A percentile compares a stretch with the other conserved stretches of the same genome.
Conservation (phyloP, 1,139 yeast species). For the Pneumocystis sp. region DNA sequence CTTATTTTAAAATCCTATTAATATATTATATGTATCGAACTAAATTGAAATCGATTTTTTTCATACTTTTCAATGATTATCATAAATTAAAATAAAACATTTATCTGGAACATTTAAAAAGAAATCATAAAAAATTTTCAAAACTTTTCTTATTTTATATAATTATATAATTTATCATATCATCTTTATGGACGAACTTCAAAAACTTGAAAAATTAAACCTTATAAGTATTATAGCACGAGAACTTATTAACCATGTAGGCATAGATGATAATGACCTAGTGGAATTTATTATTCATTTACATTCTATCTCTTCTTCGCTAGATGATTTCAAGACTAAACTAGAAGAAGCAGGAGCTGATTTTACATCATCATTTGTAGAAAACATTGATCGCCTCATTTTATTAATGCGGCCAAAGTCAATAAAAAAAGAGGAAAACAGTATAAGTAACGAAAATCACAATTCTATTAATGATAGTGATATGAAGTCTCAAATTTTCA, state of each 20-base stretch:
- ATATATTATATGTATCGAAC: no score
- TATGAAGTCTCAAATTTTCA: constrained; percentile 9
- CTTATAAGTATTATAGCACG: not conserved
- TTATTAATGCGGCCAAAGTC: constrained; percentile 22
- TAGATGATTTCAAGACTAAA: constrained; percentile 29
- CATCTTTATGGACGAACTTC: not conserved
- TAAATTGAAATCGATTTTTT: not conserved
- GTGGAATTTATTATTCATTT: constrained; percentile 44
- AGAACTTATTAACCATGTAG: constrained; percentile 8
- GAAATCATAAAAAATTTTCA: not conserved
- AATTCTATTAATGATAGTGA: not conserved
- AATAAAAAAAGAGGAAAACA: constrained; percentile 5
- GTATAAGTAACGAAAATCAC: not conserved
- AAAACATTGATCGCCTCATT: constrained; percentile 26
- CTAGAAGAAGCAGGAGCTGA: constrained; percentile 50
- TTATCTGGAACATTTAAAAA: not conserved
- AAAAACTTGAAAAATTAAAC: not conserved
- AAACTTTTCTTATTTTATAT: not conserved
- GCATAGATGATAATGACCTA: constrained; percentile 33
- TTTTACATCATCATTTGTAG: constrained; percentile 34
- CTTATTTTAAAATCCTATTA: not conserved
- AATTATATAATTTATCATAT: not conserved
- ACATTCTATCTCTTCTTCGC: constrained; percentile 27
- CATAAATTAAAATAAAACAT: not conserved
- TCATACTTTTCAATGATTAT: not conserved